Percentiles rank a stretch among this genome's conserved stretches.
These are phyloP conservation scores for Phoma herbarum DNA, from an alignment of 2,329 filamentous ascomycete species.

Conservation along the genomic window DNA sequence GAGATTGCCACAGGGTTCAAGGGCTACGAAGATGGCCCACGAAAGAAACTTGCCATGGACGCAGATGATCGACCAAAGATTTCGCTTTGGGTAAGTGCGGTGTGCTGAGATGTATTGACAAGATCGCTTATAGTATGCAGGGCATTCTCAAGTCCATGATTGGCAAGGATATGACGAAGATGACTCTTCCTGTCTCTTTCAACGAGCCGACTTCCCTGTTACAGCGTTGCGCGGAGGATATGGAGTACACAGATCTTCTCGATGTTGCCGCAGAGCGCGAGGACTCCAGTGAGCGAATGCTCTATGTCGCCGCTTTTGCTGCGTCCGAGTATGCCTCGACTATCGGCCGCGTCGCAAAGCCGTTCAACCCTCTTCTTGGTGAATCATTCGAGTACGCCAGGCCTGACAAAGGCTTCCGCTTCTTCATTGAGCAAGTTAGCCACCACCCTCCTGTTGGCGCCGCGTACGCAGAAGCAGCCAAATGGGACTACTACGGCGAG, in stretches of 20 bases:
- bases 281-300: slow-evolving; percentile 89
- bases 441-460: slow-evolving; percentile 96
- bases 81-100: slow-evolving; percentile 80
- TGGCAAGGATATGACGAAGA: slow-evolving; percentile 99
- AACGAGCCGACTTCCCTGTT: slow-evolving; percentile 97
- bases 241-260: slow-evolving; percentile 95
- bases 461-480: slow-evolving; percentile 88
- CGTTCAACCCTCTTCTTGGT: slow-evolving; percentile 94
- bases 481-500: slow-evolving; percentile 98
- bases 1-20: slow-evolving; percentile 82
- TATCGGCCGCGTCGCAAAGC: slow-evolving; percentile 95
- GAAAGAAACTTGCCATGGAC: slow-evolving; percentile 84
- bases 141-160: slow-evolving; percentile 99
- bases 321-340: slow-evolving; percentile 97
- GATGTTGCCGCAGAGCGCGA: slow-evolving; percentile 84
- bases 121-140: slow-evolving; percentile 59
- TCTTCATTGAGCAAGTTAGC: slow-evolving; percentile 98
- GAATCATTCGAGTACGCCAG: slow-evolving; percentile 97
- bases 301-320: slow-evolving; percentile 95
- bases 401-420: slow-evolving; percentile 96
- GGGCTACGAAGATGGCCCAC: slow-evolving; percentile 90
- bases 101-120: background rate
- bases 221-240: slow-evolving; percentile 94
- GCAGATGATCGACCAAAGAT: slow-evolving; percentile 93
- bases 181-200: slow-evolving; percentile 97